phyloP scores from a whole-genome alignment of 129 eudicot species.

The Chrysanthemum lavandulifolium region DNA sequence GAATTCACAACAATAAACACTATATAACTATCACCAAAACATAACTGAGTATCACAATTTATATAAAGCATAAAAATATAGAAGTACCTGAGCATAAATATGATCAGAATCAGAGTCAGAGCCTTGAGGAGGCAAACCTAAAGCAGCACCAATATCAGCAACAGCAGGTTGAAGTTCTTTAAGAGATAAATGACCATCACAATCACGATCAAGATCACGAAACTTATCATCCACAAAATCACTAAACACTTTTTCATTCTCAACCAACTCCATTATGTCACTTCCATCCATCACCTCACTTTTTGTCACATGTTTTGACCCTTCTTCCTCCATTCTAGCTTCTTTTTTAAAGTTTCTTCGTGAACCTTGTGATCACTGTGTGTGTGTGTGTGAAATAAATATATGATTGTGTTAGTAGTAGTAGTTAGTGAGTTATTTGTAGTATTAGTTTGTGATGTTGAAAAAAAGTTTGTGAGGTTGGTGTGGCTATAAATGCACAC shows the following conservation, averaged over 20 bases:
- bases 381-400: neutral
- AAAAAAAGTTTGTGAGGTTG: neutral
- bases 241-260: constrained; percentile 64
- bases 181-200: constrained; percentile 83
- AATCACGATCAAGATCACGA: constrained; percentile 64
- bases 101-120: constrained; percentile 77
- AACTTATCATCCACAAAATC: constrained; percentile 85
- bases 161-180: constrained; percentile 89
- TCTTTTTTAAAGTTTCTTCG: neutral
- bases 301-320: constrained; percentile 28
- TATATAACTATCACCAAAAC: neutral
- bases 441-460: too few relatives aligned
- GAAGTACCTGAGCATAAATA: constrained; percentile 75
- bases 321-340: constrained; percentile 23
- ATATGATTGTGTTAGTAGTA: neutral
- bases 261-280: constrained; percentile 95
- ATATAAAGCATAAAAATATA: neutral
- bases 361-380: constrained; percentile 31
- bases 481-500: constrained; percentile 35
- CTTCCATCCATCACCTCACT: constrained; percentile 91
- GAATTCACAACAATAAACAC: constrained; percentile 1
- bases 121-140: constrained; percentile 81
- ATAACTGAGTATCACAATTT: neutral
- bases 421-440: constrained; percentile 8
- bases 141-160: constrained; percentile 83